Evolutionary conservation across 208 protist genomes (phyloP).

Genomic region (Blechomonas ayalai): DNA sequence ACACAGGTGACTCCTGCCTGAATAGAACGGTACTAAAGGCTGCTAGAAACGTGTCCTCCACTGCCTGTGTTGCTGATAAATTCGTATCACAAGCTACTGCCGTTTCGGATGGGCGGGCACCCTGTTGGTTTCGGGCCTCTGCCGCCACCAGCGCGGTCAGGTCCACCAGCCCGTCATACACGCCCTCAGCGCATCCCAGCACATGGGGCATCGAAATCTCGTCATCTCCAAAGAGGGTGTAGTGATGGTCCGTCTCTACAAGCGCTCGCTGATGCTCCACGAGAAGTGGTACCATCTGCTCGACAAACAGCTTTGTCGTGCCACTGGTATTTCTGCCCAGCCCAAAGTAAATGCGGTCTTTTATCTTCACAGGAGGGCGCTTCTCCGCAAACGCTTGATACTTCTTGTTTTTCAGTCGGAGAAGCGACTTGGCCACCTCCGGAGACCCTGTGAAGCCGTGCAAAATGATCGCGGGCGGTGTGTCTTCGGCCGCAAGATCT

Average conservation of each 20-base stretch:
- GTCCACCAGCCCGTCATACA: conserved; percentile 1
- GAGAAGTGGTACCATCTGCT: conserved; percentile 40
- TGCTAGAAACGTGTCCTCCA: conserved; percentile 6
- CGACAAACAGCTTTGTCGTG: conserved; percentile 40
- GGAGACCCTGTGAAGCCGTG: conserved; percentile 77
- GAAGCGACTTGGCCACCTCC: conserved; percentile 52
- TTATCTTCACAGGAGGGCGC: conserved; percentile 15
- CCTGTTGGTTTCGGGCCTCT: no score
- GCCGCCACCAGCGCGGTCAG: conserved; percentile 4
- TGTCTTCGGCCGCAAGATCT: conserved; percentile 19
- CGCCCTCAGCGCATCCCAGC: conserved; percentile 4
- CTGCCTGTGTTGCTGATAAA: no score
- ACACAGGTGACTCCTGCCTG: no score
- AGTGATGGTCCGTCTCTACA: conserved; percentile 60
- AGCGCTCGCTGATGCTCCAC: conserved; percentile 29
- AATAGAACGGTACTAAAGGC: conserved; percentile 1
- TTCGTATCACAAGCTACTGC: no score
- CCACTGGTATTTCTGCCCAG: conserved; percentile 49
- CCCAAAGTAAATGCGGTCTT: conserved; percentile 54
- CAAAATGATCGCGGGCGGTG: conserved; percentile 62
- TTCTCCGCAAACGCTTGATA: background rate
- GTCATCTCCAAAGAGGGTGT: background rate
- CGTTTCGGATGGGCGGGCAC: no score
- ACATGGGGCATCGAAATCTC: background rate
- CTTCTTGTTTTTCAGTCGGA: conserved; percentile 50